Evolutionary conservation across 129 eudicot species (phyloP).

Genomic region (Flaveria bidentis): DNA sequence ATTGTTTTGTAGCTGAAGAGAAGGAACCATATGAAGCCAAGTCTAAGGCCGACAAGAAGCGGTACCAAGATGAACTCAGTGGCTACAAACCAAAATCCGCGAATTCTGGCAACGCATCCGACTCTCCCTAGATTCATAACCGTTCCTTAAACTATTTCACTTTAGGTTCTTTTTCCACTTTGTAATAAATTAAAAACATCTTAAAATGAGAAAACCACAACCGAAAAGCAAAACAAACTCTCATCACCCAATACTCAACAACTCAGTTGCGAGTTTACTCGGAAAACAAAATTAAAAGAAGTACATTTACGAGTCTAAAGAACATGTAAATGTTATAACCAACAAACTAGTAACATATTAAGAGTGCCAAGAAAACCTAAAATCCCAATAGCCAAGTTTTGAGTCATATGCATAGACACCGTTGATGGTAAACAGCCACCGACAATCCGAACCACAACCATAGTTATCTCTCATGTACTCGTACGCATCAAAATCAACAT

Average conservation of each 20-base stretch:
- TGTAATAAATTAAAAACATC: constrained; percentile 3
- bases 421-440: constrained; percentile 30
- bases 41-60: constrained; percentile 67
- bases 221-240: constrained; percentile 12
- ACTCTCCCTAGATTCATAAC: constrained; percentile 17
- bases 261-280: constrained; percentile 18
- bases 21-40: constrained; percentile 79
- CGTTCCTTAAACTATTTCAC: not conserved
- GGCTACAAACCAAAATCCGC: constrained; percentile 51
- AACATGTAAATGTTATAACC: not conserved
- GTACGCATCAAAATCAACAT: constrained; percentile 31
- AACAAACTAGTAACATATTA: not conserved
- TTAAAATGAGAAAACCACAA: constrained; percentile 24
- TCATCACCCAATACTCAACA: not conserved
- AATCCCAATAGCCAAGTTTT: constrained; percentile 31
- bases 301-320: not conserved
- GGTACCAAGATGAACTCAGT: constrained; percentile 57
- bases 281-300: not conserved
- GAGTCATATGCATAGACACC: constrained; percentile 29
- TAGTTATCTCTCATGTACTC: constrained; percentile 34
- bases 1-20: constrained; percentile 55
- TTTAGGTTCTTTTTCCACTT: not conserved
- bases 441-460: constrained; percentile 36
- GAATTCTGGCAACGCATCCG: constrained; percentile 38
- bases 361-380: constrained; percentile 30